These are phyloP conservation scores for Omphalea diandra DNA, from an alignment of 441 rosid species.

Conservation along the genomic window DNA sequence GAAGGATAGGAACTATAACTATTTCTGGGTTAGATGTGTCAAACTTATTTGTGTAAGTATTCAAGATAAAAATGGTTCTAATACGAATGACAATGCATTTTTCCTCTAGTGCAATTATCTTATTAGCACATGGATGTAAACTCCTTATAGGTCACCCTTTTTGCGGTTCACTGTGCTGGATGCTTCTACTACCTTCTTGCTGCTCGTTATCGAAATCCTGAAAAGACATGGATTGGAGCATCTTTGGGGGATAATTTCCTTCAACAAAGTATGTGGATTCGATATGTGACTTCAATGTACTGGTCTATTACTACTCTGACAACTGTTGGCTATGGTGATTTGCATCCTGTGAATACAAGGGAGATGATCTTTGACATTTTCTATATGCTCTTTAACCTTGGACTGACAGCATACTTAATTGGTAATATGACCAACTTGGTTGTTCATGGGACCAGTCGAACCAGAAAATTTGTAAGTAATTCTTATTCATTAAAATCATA, in stretches of 20 bases:
- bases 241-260: conserved; percentile 37
- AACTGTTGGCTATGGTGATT: conserved; percentile 85
- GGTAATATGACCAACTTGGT: conserved; percentile 95
- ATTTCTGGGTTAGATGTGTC: conserved; percentile 83
- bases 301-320: conserved; percentile 91
- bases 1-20: conserved; percentile 80
- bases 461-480: conserved; percentile 73
- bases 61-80: neutral
- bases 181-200: conserved; percentile 84
- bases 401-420: conserved; percentile 76
- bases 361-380: conserved; percentile 81
- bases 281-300: conserved; percentile 81
- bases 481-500: neutral
- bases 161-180: conserved; percentile 74
- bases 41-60: conserved; percentile 75
- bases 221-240: conserved; percentile 66
- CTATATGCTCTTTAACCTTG: conserved; percentile 83
- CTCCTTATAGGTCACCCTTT: conserved; percentile 67
- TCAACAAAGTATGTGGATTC: conserved; percentile 50
- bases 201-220: conserved; percentile 54
- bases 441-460: conserved; percentile 84
- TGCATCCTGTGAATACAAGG: conserved; percentile 78
- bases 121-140: conserved; percentile 11
- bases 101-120: neutral
- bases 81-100: neutral